Evolutionary conservation across 306 rosid genomes (phyloP).

Genomic region (Acacia confusa): DNA sequence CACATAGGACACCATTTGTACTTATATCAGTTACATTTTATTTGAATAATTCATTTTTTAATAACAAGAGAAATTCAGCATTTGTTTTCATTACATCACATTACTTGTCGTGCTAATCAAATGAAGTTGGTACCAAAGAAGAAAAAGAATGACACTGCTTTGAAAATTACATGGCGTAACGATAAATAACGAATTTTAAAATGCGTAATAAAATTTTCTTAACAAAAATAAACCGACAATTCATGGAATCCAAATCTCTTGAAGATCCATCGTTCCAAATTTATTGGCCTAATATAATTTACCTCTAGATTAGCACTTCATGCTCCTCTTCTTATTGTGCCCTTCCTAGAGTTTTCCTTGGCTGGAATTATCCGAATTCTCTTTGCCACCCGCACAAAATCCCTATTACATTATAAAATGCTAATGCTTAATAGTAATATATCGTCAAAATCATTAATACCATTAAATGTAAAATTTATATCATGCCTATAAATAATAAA

Average conservation of each 20-base stretch:
- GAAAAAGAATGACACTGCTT: too few species aligned
- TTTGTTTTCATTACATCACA: not conserved
- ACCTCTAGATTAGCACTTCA: not conserved
- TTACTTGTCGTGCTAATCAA: not conserved
- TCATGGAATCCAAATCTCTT: not conserved
- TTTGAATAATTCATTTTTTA: too few species aligned
- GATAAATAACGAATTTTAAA: not conserved
- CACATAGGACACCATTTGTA: too few species aligned
- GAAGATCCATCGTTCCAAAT: not conserved
- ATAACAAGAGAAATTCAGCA: too few species aligned
- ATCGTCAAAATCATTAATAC: not conserved
- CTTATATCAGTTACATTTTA: too few species aligned
- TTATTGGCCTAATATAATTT: not conserved
- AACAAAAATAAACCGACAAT: not conserved
- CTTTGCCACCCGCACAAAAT: conserved; percentile 84
- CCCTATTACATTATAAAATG: conserved; percentile 41
- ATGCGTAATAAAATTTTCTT: not conserved
- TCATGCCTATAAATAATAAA: not conserved
- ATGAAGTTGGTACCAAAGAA: not conserved
- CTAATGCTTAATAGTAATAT: not conserved
- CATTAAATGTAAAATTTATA: not conserved
- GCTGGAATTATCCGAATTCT: conserved; percentile 78
- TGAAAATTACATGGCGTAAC: not conserved
- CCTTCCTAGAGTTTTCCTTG: conserved; percentile 59
- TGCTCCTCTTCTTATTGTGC: conserved; percentile 35